These are phyloP conservation scores for Schizonepeta tenuifolia DNA, from an alignment of 257 asterid genomes.

Conservation along the genomic window DNA sequence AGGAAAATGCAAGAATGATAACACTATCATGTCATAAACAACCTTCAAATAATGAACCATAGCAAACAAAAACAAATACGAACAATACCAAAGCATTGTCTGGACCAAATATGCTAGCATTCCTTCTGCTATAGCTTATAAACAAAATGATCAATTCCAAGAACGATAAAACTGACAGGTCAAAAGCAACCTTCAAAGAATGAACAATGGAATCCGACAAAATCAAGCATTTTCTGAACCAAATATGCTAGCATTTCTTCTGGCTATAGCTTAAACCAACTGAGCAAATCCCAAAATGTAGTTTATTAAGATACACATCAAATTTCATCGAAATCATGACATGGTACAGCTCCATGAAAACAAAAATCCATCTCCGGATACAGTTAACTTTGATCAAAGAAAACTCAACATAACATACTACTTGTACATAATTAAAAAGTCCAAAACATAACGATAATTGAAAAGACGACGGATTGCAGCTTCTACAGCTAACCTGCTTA, in stretches of 20 bases:
- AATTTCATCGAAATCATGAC: slow-evolving; percentile 27
- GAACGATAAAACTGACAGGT: background rate
- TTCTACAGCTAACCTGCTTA: slow-evolving; percentile 38
- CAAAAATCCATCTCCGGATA: slow-evolving; percentile 26
- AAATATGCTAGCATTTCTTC: background rate
- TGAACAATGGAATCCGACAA: background rate
- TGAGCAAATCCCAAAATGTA: background rate
- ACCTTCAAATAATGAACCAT: no score
- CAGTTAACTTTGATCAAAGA: slow-evolving; percentile 20
- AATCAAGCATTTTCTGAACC: slow-evolving; percentile 7
- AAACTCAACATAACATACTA: slow-evolving; percentile 28
- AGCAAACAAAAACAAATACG: no score
- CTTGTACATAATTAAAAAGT: slow-evolving; percentile 25
- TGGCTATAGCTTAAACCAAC: no score
- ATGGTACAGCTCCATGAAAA: slow-evolving; percentile 32
- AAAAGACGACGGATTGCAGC: background rate
- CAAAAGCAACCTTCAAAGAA: background rate
- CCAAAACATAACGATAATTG: slow-evolving; percentile 20
- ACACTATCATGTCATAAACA: background rate
- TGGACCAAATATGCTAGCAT: no score
- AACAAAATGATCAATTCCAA: no score
- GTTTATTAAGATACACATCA: slow-evolving; percentile 32
- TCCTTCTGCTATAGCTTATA: no score
- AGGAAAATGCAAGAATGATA: background rate
- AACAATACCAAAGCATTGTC: no score